A percentile compares a stretch with the other conserved stretches of the same genome.
Conservation (phyloP, 192 early-diverging fungal species). For the Anaeromyces robustus region DNA sequence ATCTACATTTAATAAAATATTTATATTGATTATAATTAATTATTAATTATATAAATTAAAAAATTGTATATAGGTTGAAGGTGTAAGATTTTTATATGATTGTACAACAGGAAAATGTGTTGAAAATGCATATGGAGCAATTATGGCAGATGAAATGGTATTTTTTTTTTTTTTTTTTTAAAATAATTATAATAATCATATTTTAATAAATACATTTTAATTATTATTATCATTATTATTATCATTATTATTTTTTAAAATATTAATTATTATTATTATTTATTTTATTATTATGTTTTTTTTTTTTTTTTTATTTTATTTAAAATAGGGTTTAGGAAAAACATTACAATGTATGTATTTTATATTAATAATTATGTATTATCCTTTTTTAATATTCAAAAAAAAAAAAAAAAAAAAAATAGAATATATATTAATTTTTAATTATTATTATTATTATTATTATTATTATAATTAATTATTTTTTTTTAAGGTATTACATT, state of each 20-base stretch:
- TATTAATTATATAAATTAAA: neutral
- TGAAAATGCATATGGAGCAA: conserved; percentile 73
- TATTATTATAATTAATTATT: conserved; percentile 18
- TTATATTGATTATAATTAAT: too few relatives aligned
- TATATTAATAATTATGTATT: neutral
- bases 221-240: too few relatives aligned
- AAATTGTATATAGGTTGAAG: conserved; percentile 58
- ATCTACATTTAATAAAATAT: too few relatives aligned
- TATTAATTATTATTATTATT: too few relatives aligned
- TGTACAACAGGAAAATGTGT: conserved; percentile 73
- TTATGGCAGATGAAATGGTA: conserved; percentile 98
- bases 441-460: neutral
- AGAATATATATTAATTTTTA: neutral
- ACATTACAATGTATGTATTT: conserved; percentile 27
- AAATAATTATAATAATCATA: neutral
- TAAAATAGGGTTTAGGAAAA: conserved; percentile 43
- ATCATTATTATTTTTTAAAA: too few relatives aligned
- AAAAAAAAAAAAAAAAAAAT: too few relatives aligned
- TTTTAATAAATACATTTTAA: too few relatives aligned
- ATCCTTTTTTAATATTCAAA: too few relatives aligned
- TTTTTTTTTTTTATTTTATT: too few relatives aligned
- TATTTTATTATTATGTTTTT: too few relatives aligned
- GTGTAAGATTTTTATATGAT: conserved; percentile 86
- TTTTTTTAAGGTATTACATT: conserved; percentile 89
- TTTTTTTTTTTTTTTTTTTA: neutral